These are phyloP conservation scores for Penicillium argentinense DNA, from an alignment of 495 filamentous ascomycete genomes.

Conservation along the genomic window DNA sequence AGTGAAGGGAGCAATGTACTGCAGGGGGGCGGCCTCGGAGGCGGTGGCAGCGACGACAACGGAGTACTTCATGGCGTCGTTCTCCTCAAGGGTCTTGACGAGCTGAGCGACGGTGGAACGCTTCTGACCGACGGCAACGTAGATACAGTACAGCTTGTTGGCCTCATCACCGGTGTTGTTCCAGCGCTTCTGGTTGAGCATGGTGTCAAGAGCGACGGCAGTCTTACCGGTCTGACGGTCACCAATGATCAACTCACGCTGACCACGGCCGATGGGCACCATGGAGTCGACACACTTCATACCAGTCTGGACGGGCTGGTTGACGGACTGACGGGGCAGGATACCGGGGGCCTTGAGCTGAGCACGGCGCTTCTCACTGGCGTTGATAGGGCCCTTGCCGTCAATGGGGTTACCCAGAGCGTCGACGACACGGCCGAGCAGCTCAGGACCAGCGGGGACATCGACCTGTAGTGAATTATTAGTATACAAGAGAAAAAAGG, in stretches of 20 bases:
- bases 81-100: constrained; percentile 99
- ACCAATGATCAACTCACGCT: constrained; percentile 99
- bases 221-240: constrained; percentile 99
- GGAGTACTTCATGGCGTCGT: constrained; percentile 99
- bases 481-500: constrained; percentile 8
- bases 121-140: constrained; percentile 99
- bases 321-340: constrained; percentile 93
- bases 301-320: constrained; percentile 98
- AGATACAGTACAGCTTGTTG: constrained; percentile 99
- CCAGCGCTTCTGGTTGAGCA: constrained; percentile 99
- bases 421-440: constrained; percentile 98
- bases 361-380: constrained; percentile 89
- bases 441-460: constrained; percentile 87
- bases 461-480: constrained; percentile 68
- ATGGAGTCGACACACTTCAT: constrained; percentile 99
- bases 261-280: constrained; percentile 99
- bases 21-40: constrained; percentile 90
- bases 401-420: constrained; percentile 99
- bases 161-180: constrained; percentile 83
- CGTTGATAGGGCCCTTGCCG: constrained; percentile 94
- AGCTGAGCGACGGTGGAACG: constrained; percentile 98
- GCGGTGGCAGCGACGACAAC: constrained; percentile 95
- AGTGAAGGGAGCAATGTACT: constrained; percentile 96
- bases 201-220: constrained; percentile 96
- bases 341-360: constrained; percentile 99